These are phyloP conservation scores for Penicillium samsonianum DNA, from an alignment of 495 filamentous ascomycete species.

Conservation along the genomic window DNA sequence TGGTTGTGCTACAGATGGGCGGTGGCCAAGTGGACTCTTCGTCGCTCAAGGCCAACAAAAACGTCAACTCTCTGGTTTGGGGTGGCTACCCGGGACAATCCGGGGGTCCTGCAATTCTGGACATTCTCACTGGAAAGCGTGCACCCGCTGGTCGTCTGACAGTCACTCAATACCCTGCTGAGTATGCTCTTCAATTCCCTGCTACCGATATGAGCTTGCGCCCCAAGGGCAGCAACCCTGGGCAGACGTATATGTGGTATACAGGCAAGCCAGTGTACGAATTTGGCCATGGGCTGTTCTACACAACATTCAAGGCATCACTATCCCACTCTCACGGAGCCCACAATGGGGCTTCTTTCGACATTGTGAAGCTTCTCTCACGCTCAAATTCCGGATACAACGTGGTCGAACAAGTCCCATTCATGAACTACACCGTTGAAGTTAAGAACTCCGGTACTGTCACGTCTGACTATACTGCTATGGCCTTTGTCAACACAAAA, in stretches of 20 bases:
- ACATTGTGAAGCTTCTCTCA: conserved; percentile 34
- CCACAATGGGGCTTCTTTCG: conserved; percentile 15
- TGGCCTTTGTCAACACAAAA: conserved; percentile 56
- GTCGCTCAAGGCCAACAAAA: conserved; percentile 48
- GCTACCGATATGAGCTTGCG: conserved; percentile 60
- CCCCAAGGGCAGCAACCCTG: conserved; percentile 43
- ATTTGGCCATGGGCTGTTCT: conserved; percentile 59
- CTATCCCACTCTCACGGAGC: conserved; percentile 11
- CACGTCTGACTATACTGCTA: conserved; percentile 59
- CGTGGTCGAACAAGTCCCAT: conserved; percentile 38
- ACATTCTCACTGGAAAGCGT: conserved; percentile 55
- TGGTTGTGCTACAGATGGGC: conserved; percentile 61
- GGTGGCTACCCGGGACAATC: conserved; percentile 63
- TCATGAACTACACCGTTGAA: conserved; percentile 46
- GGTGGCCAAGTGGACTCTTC: conserved; percentile 60
- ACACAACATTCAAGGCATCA: conserved; percentile 49
- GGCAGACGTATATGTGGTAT: conserved; percentile 66
- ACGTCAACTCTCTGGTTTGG: conserved; percentile 57
- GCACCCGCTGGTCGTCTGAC: conserved; percentile 60
- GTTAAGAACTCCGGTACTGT: conserved; percentile 55
- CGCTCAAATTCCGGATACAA: conserved; percentile 28
- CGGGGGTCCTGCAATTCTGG: conserved; percentile 55
- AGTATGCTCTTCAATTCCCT: conserved; percentile 54
- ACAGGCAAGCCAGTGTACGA: conserved; percentile 52
- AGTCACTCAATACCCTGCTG: conserved; percentile 58